These are phyloP conservation scores for Monilinia fructicola DNA, from an alignment of 2,329 filamentous ascomycete genomes.

Conservation along the genomic window DNA sequence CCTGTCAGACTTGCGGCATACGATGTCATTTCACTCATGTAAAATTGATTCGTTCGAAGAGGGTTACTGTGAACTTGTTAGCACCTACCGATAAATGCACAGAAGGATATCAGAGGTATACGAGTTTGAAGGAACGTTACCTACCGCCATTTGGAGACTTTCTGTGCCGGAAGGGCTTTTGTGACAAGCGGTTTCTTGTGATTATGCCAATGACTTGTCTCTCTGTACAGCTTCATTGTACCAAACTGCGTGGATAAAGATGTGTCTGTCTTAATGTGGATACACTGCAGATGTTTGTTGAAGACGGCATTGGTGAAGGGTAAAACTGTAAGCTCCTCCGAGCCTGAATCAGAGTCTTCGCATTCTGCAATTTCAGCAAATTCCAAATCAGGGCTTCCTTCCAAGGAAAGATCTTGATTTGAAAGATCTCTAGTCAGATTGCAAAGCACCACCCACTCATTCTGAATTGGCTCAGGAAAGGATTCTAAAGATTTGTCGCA, in stretches of 20 bases:
- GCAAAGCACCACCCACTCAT: conserved; percentile 35
- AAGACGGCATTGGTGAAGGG: conserved; percentile 51
- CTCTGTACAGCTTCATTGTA: conserved; percentile 46
- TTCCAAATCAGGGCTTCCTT: conserved; percentile 32
- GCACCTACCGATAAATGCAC: not conserved
- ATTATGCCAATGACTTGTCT: conserved; percentile 63
- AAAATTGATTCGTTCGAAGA: conserved; percentile 52
- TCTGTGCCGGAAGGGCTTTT: conserved; percentile 45
- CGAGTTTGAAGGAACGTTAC: conserved; percentile 20
- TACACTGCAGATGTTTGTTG: conserved; percentile 47
- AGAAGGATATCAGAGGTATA: not conserved
- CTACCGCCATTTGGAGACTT: conserved; percentile 43
- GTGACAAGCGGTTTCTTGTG: conserved; percentile 51
- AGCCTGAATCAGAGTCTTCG: conserved; percentile 25
- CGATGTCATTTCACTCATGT: conserved; percentile 64
- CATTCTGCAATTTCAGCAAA: conserved; percentile 26
- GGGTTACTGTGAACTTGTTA: conserved; percentile 34
- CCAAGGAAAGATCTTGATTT: conserved; percentile 38
- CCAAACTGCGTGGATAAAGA: conserved; percentile 33
- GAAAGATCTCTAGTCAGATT: conserved; percentile 39
- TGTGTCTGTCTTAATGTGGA: conserved; percentile 43
- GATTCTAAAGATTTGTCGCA: conserved; percentile 28
- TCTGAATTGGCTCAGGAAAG: conserved; percentile 28
- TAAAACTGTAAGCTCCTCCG: conserved; percentile 41
- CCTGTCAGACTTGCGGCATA: conserved; percentile 72